Conservation (phyloP, 768 basidiomycete species). For the Pulveroboletus sp. region DNA sequence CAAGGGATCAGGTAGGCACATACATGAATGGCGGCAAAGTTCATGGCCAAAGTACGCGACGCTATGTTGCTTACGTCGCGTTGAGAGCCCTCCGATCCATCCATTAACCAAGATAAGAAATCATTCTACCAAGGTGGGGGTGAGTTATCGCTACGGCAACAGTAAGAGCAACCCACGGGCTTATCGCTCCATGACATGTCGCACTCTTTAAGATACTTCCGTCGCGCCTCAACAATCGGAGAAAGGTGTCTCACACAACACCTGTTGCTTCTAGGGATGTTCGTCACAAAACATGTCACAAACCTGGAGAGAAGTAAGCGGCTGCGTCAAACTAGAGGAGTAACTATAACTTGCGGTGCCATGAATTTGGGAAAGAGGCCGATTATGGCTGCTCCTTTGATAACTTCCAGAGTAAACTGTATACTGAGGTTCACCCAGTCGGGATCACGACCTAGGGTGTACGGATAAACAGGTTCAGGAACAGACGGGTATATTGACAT, state of each 20-base stretch:
- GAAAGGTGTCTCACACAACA: constrained; percentile 12
- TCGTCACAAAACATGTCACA: not conserved
- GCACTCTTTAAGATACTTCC: not conserved
- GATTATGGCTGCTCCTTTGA: constrained; percentile 14
- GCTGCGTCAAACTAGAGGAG: not conserved
- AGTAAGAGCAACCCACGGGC: constrained; percentile 1
- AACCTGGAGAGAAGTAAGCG: not conserved
- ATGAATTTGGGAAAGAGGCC: constrained; percentile 30
- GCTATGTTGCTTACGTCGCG: constrained; percentile 20
- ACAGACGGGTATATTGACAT: not conserved
- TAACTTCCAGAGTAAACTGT: constrained; percentile 19
- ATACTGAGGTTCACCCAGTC: constrained; percentile 32
- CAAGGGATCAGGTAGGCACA: no score
- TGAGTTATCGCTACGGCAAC: not conserved
- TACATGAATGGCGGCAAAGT: no score
- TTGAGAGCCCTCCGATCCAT: constrained; percentile 17
- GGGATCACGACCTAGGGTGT: constrained; percentile 4
- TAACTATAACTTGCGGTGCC: constrained; percentile 24
- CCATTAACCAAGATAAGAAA: constrained; percentile 32
- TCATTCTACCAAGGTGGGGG: constrained; percentile 23
- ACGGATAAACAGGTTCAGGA: not conserved
- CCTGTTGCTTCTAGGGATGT: constrained; percentile 2
- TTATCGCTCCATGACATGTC: not conserved
- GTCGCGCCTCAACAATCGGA: not conserved
- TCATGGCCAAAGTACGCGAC: not conserved